Conservation (phyloP, 495 filamentous ascomycete genomes). For the Xylaria castorea region DNA sequence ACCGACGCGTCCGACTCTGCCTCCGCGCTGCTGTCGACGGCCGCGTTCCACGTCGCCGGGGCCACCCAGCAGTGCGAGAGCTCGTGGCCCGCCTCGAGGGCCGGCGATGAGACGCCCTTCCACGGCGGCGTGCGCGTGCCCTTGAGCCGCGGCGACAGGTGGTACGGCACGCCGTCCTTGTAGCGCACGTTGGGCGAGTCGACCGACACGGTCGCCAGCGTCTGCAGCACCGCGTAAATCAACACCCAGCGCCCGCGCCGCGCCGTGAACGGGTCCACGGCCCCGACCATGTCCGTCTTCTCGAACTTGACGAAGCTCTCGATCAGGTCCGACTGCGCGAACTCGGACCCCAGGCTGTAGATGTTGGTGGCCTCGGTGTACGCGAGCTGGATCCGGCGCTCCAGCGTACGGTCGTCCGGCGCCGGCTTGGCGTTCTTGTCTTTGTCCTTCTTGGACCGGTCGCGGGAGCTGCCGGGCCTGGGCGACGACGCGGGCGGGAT, state of each 20-base stretch:
- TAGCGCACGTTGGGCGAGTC: constrained; percentile 67
- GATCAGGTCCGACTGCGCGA: constrained; percentile 60
- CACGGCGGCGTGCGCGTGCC: constrained; percentile 66
- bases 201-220: constrained; percentile 70
- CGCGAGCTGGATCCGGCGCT: constrained; percentile 62
- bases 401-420: constrained; percentile 41
- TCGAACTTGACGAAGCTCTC: constrained; percentile 70
- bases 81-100: constrained; percentile 61
- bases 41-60: constrained; percentile 54
- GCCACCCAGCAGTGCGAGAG: constrained; percentile 68
- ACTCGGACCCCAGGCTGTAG: constrained; percentile 63
- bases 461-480: constrained; percentile 30
- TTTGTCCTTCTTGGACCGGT: constrained; percentile 41
- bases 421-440: constrained; percentile 39
- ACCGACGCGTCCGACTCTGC: constrained; percentile 39
- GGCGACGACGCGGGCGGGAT: constrained; percentile 45
- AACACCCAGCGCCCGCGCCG: constrained; percentile 75
- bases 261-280: constrained; percentile 62
- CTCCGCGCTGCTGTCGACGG: constrained; percentile 36
- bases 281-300: constrained; percentile 57
- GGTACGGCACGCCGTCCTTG: constrained; percentile 66
- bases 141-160: constrained; percentile 64
- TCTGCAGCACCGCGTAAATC: constrained; percentile 75
- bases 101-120: constrained; percentile 48
- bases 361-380: constrained; percentile 75